Base-by-base conservation (phyloP, 768 basidiomycete species). In the Lactifluus echinatus region DNA sequence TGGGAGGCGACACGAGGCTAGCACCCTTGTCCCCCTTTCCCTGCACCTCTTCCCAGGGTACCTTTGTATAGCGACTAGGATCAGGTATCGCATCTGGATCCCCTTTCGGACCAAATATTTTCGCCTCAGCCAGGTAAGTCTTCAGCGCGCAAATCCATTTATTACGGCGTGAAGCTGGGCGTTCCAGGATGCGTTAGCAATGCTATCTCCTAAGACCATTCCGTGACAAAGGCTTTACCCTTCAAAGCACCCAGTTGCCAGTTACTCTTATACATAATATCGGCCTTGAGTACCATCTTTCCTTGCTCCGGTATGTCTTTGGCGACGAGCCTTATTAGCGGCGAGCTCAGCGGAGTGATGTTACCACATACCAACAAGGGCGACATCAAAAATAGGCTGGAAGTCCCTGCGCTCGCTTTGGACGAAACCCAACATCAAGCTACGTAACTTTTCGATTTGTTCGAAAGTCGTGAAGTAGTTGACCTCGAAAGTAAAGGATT, bases 91-190 rank as follows among this genome's bases (percentile, higher is more conserved):
- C 72, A 61, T 74, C 68, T 1, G 85, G 84, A 67, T 84, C 67
- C 23, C 86, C 82, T 31, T 62, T 68, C 8, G 84, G 82, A 5
- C 85, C 85, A 63, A 76, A 91, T 57, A 96, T 85, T 61, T 81
- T 76, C 49, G 83, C 70, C 58, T 90, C 85, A 26, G 76, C 79
- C 58, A 90, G 73, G 47, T 81, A 77, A 44, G 78, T 67, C 71
- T 93, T 94, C 53, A 96, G 75, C 15, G 87, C 86, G 69, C 90
- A 93, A 42, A 93, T 79, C 91, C 91, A 94, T 71, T 91, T 94
- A 75, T 93, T 93, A 34, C 89, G 80, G 53, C 91, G 79, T 70
- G 85, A 83, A 2, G 84, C 84, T 83, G 66, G 28, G 55, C 60
- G 17, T 34, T 29, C 53, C 29, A 24, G 17, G 19, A 15, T 14